Percentiles rank a stretch among this genome's conserved stretches.
These are phyloP conservation scores for Carex myosuroides DNA, from an alignment of 176 grass and related monocot species.

Conservation along the genomic window DNA sequence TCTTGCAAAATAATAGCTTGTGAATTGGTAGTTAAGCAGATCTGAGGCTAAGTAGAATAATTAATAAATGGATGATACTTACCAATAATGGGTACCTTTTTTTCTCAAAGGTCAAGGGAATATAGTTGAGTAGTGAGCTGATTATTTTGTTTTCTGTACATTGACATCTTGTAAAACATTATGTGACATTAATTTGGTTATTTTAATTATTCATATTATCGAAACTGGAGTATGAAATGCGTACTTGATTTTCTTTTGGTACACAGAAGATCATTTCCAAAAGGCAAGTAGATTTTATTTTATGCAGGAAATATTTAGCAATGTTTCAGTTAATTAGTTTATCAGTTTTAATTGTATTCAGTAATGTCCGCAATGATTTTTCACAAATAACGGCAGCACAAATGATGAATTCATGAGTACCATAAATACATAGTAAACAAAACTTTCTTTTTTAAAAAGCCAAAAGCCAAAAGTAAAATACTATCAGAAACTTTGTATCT, in stretches of 20 bases:
- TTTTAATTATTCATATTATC: neutral
- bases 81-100: too few species aligned
- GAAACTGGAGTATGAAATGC: neutral
- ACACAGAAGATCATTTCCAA: neutral
- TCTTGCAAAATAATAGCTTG: too few species aligned
- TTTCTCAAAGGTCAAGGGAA: too few species aligned
- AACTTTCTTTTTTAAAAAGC: neutral
- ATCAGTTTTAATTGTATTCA: neutral
- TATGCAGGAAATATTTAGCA: too few species aligned
- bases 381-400: neutral
- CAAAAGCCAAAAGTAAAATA: neutral
- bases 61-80: too few species aligned
- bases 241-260: neutral
- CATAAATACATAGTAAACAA: neutral
- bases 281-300: too few species aligned
- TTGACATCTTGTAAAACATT: neutral
- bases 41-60: too few species aligned
- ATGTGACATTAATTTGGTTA: neutral
- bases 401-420: neutral
- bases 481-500: neutral
- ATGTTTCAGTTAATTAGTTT: neutral
- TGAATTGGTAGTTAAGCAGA: too few species aligned
- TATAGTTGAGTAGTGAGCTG: neutral
- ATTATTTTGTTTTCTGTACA: neutral
- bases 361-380: neutral